Conservation (phyloP, 2,329 filamentous ascomycete genomes). For the Aspergillus ochraceus region DNA sequence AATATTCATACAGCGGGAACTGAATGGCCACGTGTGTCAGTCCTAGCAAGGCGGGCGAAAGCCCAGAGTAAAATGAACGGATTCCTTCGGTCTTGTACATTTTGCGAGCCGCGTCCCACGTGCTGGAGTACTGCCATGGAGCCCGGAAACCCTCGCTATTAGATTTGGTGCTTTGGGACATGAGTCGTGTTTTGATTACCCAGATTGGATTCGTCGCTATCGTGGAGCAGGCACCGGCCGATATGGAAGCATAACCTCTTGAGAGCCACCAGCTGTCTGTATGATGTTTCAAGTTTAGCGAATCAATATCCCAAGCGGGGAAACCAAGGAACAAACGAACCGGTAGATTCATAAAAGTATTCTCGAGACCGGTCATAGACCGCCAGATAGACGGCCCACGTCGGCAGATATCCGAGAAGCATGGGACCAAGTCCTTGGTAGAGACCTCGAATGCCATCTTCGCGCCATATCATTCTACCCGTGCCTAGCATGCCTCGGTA, state of each 20-base stretch:
- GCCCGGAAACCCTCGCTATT: constrained; percentile 52
- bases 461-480: constrained; percentile 76
- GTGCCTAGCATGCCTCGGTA: constrained; percentile 90
- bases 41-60: constrained; percentile 87
- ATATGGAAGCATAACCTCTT: constrained; percentile 85
- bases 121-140: constrained; percentile 85
- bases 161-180: constrained; percentile 75
- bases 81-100: constrained; percentile 94
- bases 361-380: constrained; percentile 90
- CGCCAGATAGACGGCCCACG: constrained; percentile 97
- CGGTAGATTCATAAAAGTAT: constrained; percentile 66
- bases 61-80: constrained; percentile 88
- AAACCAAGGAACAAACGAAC: constrained; percentile 43
- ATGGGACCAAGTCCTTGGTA: constrained; percentile 94
- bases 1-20: constrained; percentile 91
- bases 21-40: constrained; percentile 95
- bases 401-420: constrained; percentile 91
- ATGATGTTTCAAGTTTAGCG: constrained; percentile 6
- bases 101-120: constrained; percentile 86
- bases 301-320: not conserved
- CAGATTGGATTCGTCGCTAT: constrained; percentile 96
- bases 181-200: constrained; percentile 97
- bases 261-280: constrained; percentile 74
- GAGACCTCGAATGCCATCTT: constrained; percentile 86
- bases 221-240: constrained; percentile 89